Percentiles rank a stretch among this genome's conserved stretches.
These are phyloP conservation scores for Stagonosporopsis chrysanthemi DNA, from an alignment of 2,329 filamentous ascomycete species.

Conservation along the genomic window DNA sequence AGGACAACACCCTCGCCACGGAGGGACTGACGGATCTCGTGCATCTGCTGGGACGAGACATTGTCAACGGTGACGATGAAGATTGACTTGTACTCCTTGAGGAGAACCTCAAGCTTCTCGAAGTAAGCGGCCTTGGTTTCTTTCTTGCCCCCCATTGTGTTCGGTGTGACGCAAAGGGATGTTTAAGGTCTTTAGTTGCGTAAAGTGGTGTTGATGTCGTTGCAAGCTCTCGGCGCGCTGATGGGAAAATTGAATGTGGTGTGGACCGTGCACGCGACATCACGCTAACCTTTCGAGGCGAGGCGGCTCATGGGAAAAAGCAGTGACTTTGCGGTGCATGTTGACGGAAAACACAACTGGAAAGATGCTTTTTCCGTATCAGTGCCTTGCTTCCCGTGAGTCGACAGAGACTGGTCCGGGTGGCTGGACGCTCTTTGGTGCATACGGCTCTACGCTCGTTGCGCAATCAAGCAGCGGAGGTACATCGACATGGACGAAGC, in stretches of 20 bases:
- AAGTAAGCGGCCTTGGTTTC: slow-evolving; percentile 97
- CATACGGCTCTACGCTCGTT: slow-evolving; percentile 75
- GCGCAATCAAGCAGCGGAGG: slow-evolving; percentile 47
- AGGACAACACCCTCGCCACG: slow-evolving; percentile 92
- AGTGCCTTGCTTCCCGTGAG: slow-evolving; percentile 46
- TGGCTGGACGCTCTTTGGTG: slow-evolving; percentile 70
- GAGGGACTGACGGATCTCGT: slow-evolving; percentile 96
- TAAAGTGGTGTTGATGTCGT: slow-evolving; percentile 36
- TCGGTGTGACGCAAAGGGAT: slow-evolving; percentile 89
- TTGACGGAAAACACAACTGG: slow-evolving; percentile 4
- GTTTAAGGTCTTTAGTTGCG: slow-evolving; percentile 80
- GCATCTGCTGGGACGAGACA: slow-evolving; percentile 99
- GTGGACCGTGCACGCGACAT: slow-evolving; percentile 26
- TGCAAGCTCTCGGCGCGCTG: slow-evolving; percentile 21
- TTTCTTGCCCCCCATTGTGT: slow-evolving; percentile 99
- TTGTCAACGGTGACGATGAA: slow-evolving; percentile 95
- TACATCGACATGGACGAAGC: slow-evolving; percentile 39
- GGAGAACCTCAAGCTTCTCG: slow-evolving; percentile 97
- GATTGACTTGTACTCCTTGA: slow-evolving; percentile 96
- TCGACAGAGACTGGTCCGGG: slow-evolving; percentile 15
- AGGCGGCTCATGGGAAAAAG: slow-evolving; percentile 18
- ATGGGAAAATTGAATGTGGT: slow-evolving; percentile 39
- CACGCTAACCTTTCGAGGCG: slow-evolving; percentile 26
- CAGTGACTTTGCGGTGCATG: slow-evolving; percentile 12
- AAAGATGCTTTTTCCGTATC: slow-evolving; percentile 50